Evolutionary conservation across 495 filamentous ascomycete species (phyloP), one percentile per base, ranked within the genome.

Genomic region (Penicilliopsis zonata): DNA sequence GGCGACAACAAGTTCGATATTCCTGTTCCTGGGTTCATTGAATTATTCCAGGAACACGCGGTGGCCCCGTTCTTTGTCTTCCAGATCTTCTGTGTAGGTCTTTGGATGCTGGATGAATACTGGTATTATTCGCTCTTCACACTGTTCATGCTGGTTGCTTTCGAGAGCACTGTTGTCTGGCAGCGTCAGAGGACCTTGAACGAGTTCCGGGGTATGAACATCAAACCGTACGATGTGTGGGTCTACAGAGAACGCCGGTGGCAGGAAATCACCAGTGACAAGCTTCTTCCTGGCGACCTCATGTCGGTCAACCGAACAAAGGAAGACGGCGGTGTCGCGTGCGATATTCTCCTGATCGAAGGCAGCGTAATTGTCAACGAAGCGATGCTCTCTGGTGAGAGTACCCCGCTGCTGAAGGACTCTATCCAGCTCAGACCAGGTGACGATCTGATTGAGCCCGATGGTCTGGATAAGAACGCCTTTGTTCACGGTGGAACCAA

Each of bases 121-220:
- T 99, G 90, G 90, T 99, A 99, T 62, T 99, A 96, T 55, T 99
- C 90, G 38, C 70, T 99, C 9, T 99, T 99, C 50, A 96, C 90
- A 2, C 76, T 96, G 13, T 88, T 95, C 63, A 96, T 96, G 90
- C 76, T 99, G 20, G 80, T 96, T 38, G 80, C 73, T 28, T 99
- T 99, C 50, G 90, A 99, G 64, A 94, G 87, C 55, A 99, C 90
- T 5, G 90, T 99, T 12, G 90, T 99, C 8, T 99, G 90, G 90
- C 90, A 99, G 63, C 76, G 90, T 37, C 90, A 99, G 67, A 72
- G 87, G 36, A 96, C 90, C n/a, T 53, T 99, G 41, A 88, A 69
- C 46, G 90, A 99, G 54, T 99, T 99, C 63, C 85, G 90, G 29
- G 85, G 87, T 38, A 99, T 99, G 90, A 94, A 82, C 67, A 95